Base-by-base conservation (phyloP, 352 stramenopile genomes). In the Pythium insidiosum region DNA sequence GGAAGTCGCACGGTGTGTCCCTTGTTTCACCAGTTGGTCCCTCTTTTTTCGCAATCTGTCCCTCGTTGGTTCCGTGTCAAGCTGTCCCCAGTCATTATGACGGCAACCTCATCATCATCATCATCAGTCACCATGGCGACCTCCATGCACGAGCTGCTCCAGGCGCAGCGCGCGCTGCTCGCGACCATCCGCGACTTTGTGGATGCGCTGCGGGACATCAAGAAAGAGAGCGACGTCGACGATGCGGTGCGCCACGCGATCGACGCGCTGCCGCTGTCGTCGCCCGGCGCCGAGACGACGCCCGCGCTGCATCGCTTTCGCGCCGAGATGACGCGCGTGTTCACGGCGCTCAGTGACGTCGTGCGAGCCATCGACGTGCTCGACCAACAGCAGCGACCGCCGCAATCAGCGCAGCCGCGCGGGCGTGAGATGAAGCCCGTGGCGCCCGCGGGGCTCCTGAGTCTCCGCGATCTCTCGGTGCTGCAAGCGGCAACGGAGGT, bases 381-480 rank as follows among this genome's bases (percentile, higher is more conserved):
- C 15, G 73, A 82, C 39, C 28, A 33, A 9, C 11, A 13, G 6
- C n/a, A 24, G 34, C 12, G 9, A n/a, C 34, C 12, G 34, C 10
- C 34, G 12, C 34, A 20, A 7, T 20, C 34, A n/a, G 9, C 34
- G 16, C 15, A 19, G 16, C 22, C 13, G 24, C 43, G 21, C 2
- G 26, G 15, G 5, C 21, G 26, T 6, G 47, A 42, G 3, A 22
- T 38, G 31, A 16, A 29, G 6, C 69, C 69, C 5, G 62, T 59
- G 29, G 78, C 78, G 15, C 78, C 81, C 5, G 58, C 55, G 2
- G 76, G 75, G 36, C 59, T 94, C 33, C 57, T 94, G 22, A 94
- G 81, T 65, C 57, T 94, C 24, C 72, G 78, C 2, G 81, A 94
- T 53, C 91, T 89, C 66, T 85, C 78, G 16, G 65, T 81, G 42